Base-by-base conservation (phyloP, 2,329 filamentous ascomycete species). In the Gaeumannomyces tritici region DNA sequence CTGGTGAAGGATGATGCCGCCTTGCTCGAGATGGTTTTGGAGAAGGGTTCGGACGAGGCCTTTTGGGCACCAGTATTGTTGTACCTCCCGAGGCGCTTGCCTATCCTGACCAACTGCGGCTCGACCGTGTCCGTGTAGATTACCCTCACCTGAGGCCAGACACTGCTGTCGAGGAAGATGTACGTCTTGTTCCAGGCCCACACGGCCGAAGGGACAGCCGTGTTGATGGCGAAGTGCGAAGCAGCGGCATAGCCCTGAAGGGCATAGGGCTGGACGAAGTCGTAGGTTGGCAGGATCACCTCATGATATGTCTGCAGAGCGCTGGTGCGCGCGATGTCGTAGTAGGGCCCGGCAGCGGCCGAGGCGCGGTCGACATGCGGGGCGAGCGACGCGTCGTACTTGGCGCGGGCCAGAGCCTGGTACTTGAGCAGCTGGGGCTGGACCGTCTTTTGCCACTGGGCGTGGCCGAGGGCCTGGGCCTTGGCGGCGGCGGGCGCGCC, bases 61-160 rank as follows among this genome's bases (percentile, higher is more conserved):
- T 66, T 66, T 0, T 65, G 60, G 27, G 62, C 62, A 35, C 69
- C 66, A 63, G 74, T 77, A 26, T 83, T 81, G 66, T 81, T 87
- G 74, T 92, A 90, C 59, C 89, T 82, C 55, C 92, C 93, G 13
- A 99, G 83, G 57, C 93, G 87, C 76, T 97, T 89, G 15, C 91
- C 90, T 69, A 99, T 98, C 69, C 92, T 91, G 63, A 93, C 84
- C 18, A 99, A 82, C 74, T 99, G 96, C 18, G 96, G 96, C 76
- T 98, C 93, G 4, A 99, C 93, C 69, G 96, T 96, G 70, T 96
- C 88, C 13, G 88, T 84, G 70, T 98, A 98, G 6, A 97, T 77
- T 18, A 89, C 82, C 29, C 89, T 86, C 13, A 97, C 66, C 66
- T 89, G 88, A 2, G 93, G 93, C 88, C 90, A 95, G 21, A 98